Conservation (phyloP, 352 stramenopile genomes). For the Globisporangium okanoganense region DNA sequence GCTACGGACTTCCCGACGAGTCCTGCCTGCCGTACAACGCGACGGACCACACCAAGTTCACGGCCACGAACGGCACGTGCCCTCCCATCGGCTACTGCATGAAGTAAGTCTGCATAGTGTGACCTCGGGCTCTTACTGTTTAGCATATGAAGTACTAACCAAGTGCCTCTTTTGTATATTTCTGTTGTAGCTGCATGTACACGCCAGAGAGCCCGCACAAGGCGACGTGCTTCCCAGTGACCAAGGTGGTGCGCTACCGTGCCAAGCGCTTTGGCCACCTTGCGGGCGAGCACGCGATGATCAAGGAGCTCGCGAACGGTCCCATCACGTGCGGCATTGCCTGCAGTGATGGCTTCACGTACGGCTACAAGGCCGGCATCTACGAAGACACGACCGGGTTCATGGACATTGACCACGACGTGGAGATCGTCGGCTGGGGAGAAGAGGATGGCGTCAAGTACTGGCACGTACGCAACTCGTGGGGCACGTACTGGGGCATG, state of each 20-base stretch:
- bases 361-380: slow-evolving; percentile 92
- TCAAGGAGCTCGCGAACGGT: slow-evolving; percentile 77
- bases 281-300: slow-evolving; percentile 73
- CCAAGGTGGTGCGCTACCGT: slow-evolving; percentile 75
- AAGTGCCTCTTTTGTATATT: background rate
- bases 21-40: slow-evolving; percentile 81
- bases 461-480: slow-evolving; percentile 96
- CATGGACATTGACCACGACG: slow-evolving; percentile 83
- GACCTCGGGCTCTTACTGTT: background rate
- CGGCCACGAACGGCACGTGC: slow-evolving; percentile 60
- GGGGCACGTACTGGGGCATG: slow-evolving; percentile 95
- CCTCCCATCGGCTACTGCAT: slow-evolving; percentile 78
- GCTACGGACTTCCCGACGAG: slow-evolving; percentile 72
- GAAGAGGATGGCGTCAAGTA: slow-evolving; percentile 90
- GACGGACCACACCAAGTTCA: slow-evolving; percentile 79
- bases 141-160: background rate
- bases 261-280: slow-evolving; percentile 70
- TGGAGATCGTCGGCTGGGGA: slow-evolving; percentile 91
- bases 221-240: slow-evolving; percentile 67
- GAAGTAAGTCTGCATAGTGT: slow-evolving; percentile 46
- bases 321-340: slow-evolving; percentile 93
- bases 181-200: slow-evolving; percentile 64
- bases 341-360: slow-evolving; percentile 81
- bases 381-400: slow-evolving; percentile 87
- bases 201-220: slow-evolving; percentile 42